phyloP scores from a whole-genome alignment of 2,329 filamentous ascomycete species.

The Fusarium sp. region DNA sequence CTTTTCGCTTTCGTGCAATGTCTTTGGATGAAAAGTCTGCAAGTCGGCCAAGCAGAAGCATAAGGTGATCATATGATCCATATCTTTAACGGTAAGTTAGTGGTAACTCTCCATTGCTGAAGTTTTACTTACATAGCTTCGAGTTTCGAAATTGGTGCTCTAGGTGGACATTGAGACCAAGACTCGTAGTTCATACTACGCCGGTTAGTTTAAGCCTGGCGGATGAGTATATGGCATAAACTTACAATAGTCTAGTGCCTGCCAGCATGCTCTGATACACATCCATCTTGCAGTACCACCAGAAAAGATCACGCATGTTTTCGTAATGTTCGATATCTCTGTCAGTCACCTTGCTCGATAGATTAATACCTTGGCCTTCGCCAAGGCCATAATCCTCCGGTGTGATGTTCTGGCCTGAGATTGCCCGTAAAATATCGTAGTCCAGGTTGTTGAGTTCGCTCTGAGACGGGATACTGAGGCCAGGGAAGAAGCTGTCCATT shows the following conservation, averaged over 20 bases:
- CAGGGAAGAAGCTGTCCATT: conserved; percentile 47
- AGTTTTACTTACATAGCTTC: conserved; percentile 73
- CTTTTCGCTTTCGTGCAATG: conserved; percentile 79
- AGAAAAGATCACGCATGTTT: conserved; percentile 86
- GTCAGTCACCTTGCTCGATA: conserved; percentile 55
- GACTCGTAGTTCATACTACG: conserved; percentile 80
- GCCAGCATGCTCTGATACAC: conserved; percentile 91
- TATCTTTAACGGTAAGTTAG: conserved; percentile 68
- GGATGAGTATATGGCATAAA: conserved; percentile 36
- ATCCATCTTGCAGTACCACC: conserved; percentile 98
- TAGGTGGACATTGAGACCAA: conserved; percentile 90
- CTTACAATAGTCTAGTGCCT: conserved; percentile 87
- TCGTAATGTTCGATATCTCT: conserved; percentile 84
- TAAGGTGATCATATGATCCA: conserved; percentile 88
- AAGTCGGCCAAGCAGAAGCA: conserved; percentile 83
- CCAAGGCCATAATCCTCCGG: conserved; percentile 56
- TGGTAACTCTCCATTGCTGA: no score
- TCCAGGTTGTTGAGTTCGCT: conserved; percentile 56
- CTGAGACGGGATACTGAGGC: conserved; percentile 32
- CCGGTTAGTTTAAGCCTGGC: conserved; percentile 33
- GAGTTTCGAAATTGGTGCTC: conserved; percentile 80
- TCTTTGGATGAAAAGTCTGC: conserved; percentile 84
- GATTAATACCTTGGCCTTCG: conserved; percentile 47
- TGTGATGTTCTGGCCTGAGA: conserved; percentile 57
- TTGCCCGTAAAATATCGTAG: conserved; percentile 55